These are phyloP conservation scores for Echeveria elegans DNA, from an alignment of 164 flowering plant genomes.

Conservation along the genomic window DNA sequence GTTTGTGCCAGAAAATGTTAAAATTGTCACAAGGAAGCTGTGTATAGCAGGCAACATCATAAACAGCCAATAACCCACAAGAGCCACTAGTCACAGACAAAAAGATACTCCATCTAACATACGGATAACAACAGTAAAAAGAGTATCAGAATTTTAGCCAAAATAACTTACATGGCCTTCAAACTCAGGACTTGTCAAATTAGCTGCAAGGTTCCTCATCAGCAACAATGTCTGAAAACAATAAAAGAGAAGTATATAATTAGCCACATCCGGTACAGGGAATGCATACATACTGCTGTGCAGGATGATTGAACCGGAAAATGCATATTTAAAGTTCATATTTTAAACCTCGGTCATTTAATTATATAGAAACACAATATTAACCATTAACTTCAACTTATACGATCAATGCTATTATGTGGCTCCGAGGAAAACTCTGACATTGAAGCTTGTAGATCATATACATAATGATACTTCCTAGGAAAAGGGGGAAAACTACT, in stretches of 20 bases:
- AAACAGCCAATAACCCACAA: too few species aligned
- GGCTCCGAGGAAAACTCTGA: neutral
- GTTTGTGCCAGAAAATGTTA: too few species aligned
- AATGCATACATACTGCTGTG: neutral
- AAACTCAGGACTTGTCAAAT: constrained; percentile 32
- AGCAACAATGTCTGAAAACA: constrained; percentile 24
- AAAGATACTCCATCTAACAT: neutral
- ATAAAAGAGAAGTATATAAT: neutral
- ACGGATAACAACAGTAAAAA: neutral
- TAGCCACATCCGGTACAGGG: neutral
- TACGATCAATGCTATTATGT: neutral
- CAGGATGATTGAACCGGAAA: too few species aligned
- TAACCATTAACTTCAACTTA: neutral
- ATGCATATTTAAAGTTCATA: neutral
- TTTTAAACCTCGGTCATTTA: neutral
- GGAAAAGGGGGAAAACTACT: neutral
- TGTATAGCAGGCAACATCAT: too few species aligned
- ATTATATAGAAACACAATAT: neutral
- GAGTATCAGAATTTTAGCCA: neutral
- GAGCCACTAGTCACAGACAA: neutral
- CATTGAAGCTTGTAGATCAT: neutral
- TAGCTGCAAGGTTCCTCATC: constrained; percentile 35
- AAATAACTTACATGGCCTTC: constrained; percentile 32
- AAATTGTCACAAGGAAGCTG: too few species aligned
- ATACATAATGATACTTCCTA: neutral